These are phyloP conservation scores for Oryza australiensis DNA, from an alignment of 176 grass and related monocot genomes.

Conservation along the genomic window DNA sequence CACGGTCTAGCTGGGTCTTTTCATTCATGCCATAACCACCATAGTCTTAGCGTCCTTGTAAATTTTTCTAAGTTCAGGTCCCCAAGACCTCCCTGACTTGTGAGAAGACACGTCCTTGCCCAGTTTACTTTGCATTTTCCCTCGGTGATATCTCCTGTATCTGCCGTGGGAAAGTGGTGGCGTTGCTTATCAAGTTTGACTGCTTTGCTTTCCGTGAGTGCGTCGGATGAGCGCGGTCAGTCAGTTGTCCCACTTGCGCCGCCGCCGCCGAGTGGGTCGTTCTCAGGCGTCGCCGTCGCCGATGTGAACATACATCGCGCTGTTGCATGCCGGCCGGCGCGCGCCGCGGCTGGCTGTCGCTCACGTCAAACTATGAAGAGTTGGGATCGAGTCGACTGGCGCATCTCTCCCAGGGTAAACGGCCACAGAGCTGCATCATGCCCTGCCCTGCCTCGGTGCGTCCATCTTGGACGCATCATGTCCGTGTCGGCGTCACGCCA, in stretches of 20 bases:
- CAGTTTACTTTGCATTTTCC: too few species aligned
- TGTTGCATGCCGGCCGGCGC: background rate
- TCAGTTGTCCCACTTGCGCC: background rate
- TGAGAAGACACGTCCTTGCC: too few species aligned
- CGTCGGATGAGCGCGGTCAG: background rate
- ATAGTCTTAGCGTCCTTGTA: too few species aligned
- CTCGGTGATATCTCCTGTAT: too few species aligned
- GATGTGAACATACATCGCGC: slow-evolving; percentile 8
- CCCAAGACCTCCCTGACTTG: too few species aligned
- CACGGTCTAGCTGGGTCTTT: too few species aligned
- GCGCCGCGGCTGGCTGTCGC: background rate
- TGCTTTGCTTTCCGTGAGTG: background rate
- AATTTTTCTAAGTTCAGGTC: too few species aligned
- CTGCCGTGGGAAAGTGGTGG: too few species aligned
- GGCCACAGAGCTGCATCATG: background rate
- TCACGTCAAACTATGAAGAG: background rate
- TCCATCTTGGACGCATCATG: slow-evolving; percentile 28
- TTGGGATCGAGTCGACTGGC: background rate
- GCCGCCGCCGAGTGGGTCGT: slow-evolving; percentile 25
- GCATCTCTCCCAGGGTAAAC: background rate
- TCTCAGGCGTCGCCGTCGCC: slow-evolving; percentile 13
- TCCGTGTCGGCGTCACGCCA: slow-evolving; percentile 32
- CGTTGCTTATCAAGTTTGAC: too few species aligned
- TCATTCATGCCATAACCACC: too few species aligned
- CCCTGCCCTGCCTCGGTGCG: background rate